Conservation (phyloP, 805 yeast species). For the Jamesozyma piceae region DNA sequence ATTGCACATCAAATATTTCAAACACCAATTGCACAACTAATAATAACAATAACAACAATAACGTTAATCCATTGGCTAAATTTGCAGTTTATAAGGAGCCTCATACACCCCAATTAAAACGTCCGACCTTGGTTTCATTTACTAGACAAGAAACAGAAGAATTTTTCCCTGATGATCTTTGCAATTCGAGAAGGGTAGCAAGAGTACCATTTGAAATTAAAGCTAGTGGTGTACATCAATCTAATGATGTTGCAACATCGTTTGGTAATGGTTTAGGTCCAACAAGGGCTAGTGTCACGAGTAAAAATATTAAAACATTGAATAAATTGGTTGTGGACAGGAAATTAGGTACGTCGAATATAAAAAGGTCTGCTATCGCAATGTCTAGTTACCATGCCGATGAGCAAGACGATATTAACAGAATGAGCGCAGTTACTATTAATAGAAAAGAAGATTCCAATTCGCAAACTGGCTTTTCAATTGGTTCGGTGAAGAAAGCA, state of each 20-base stretch:
- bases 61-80: constrained; percentile 42
- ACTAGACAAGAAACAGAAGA: constrained; percentile 29
- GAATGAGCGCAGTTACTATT: neutral
- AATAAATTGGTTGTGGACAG: constrained; percentile 27
- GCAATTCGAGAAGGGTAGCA: constrained; percentile 16
- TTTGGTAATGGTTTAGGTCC: constrained; percentile 30
- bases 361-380: constrained; percentile 8
- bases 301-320: constrained; percentile 24
- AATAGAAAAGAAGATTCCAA: neutral
- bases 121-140: constrained; percentile 6
- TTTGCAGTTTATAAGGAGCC: constrained; percentile 37
- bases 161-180: constrained; percentile 23
- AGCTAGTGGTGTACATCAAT: constrained; percentile 32
- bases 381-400: neutral
- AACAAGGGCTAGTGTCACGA: constrained; percentile 27
- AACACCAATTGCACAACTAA: neutral
- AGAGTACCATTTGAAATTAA: constrained; percentile 27
- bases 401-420: neutral
- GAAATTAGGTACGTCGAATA: constrained; percentile 23
- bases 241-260: constrained; percentile 30
- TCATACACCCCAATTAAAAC: constrained; percentile 8
- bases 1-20: neutral
- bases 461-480: neutral
- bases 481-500: neutral
- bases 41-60: neutral